These are phyloP conservation scores for Pistacia vera DNA, from an alignment of 345 rosid genomes.

Conservation along the genomic window DNA sequence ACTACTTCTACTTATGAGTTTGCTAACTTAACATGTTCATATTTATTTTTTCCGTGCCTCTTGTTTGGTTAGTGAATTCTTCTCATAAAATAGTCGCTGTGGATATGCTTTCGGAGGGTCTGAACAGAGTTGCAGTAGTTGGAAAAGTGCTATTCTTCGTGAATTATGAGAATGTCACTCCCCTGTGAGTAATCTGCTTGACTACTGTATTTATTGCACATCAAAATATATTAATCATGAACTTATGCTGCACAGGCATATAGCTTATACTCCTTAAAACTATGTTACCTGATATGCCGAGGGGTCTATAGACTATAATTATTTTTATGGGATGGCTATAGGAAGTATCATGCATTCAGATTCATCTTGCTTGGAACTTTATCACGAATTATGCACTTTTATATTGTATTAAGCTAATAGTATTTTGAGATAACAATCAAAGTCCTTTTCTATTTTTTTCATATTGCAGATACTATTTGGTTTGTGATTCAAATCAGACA, in stretches of 20 bases:
- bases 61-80: conserved; percentile 41
- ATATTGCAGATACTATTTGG: conserved; percentile 59
- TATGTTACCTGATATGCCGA: not conserved
- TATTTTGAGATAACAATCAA: not conserved
- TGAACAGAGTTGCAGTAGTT: conserved; percentile 56
- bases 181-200: conserved; percentile 51
- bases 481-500: conserved; percentile 61
- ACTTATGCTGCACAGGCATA: not conserved
- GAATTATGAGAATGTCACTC: conserved; percentile 60
- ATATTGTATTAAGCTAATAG: not conserved
- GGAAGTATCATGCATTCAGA: not conserved
- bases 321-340: not conserved
- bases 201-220: not conserved
- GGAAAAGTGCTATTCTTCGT: conserved; percentile 68
- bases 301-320: not conserved
- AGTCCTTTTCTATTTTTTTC: conserved; percentile 15
- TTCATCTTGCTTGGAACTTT: conserved; percentile 2
- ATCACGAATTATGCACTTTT: not conserved
- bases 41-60: conserved; percentile 12
- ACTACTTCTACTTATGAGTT: not conserved
- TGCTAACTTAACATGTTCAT: conserved; percentile 2
- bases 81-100: conserved; percentile 40
- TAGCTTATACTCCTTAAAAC: not conserved
- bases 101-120: conserved; percentile 59
- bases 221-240: not conserved